Evolutionary conservation across 169 alveolate species (phyloP).

Genomic region (Eimeria sp.): DNA sequence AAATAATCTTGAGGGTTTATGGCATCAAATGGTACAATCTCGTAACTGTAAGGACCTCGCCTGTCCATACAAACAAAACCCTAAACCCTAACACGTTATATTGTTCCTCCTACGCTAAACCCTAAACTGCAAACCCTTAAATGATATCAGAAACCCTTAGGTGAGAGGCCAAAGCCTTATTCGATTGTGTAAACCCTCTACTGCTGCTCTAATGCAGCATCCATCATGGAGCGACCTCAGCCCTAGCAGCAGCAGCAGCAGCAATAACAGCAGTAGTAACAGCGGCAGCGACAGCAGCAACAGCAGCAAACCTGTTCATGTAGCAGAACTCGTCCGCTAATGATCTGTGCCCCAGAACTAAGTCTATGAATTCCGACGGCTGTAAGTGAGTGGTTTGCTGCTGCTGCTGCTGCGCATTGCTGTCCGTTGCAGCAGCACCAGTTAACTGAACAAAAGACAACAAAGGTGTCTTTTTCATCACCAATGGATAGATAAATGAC

Average conservation of each 20-base stretch:
- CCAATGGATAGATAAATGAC: neutral
- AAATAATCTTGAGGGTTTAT: constrained; percentile 85
- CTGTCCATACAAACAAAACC: neutral
- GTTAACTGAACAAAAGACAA: neutral
- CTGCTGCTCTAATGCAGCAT: neutral
- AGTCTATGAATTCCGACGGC: constrained; percentile 35
- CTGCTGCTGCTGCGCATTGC: constrained; percentile 1
- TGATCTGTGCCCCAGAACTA: constrained; percentile 38
- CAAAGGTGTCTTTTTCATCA: neutral
- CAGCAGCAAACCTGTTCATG: constrained; percentile 51
- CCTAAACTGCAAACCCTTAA: too few species aligned
- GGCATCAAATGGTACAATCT: constrained; percentile 85
- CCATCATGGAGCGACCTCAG: neutral
- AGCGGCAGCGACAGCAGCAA: neutral
- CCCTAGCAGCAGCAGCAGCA: neutral
- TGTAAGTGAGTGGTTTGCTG: neutral
- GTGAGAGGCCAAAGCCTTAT: too few species aligned
- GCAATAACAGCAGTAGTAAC: neutral
- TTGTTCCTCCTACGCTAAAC: too few species aligned
- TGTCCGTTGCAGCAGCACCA: neutral
- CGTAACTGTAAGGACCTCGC: constrained; percentile 78
- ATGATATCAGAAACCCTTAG: too few species aligned
- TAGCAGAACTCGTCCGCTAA: constrained; percentile 83
- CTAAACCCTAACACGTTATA: neutral
- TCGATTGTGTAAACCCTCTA: neutral